These are phyloP conservation scores for Podospora tetraspora DNA, from an alignment of 495 filamentous ascomycete species.

Conservation along the genomic window DNA sequence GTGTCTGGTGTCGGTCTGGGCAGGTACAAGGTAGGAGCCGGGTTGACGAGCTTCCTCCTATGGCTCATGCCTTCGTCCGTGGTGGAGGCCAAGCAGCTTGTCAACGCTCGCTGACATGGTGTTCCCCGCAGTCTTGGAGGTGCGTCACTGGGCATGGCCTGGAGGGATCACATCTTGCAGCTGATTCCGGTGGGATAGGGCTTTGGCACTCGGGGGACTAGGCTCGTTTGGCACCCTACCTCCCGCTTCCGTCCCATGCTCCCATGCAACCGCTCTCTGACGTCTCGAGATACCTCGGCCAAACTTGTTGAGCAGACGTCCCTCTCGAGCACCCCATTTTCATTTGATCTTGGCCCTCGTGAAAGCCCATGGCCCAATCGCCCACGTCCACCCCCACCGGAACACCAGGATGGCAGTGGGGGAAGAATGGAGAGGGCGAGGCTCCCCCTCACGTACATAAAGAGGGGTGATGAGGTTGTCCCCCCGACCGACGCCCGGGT, in stretches of 20 bases:
- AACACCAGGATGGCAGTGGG: neutral
- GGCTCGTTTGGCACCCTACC: neutral
- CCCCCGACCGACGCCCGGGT: neutral
- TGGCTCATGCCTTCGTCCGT: neutral
- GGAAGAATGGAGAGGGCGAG: neutral
- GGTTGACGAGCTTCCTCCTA: neutral
- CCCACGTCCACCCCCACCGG: neutral
- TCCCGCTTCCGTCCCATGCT: neutral
- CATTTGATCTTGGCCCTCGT: neutral
- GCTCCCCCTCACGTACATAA: neutral
- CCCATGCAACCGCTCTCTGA: neutral
- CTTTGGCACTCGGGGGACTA: neutral
- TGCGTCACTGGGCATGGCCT: neutral
- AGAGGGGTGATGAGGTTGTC: neutral
- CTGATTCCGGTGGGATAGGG: neutral
- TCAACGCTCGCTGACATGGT: neutral
- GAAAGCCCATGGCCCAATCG: neutral
- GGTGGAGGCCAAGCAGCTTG: neutral
- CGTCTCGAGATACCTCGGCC: slow-evolving; percentile 6
- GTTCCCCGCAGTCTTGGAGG: neutral
- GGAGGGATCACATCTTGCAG: neutral
- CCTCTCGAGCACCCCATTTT: neutral
- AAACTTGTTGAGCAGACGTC: neutral
- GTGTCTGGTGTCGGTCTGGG: neutral
- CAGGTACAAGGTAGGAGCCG: neutral